Percentiles rank a stretch among this genome's conserved stretches.
These are phyloP conservation scores for Sphaceloma murrayae DNA, from an alignment of 2,329 filamentous ascomycete species.

Conservation along the genomic window DNA sequence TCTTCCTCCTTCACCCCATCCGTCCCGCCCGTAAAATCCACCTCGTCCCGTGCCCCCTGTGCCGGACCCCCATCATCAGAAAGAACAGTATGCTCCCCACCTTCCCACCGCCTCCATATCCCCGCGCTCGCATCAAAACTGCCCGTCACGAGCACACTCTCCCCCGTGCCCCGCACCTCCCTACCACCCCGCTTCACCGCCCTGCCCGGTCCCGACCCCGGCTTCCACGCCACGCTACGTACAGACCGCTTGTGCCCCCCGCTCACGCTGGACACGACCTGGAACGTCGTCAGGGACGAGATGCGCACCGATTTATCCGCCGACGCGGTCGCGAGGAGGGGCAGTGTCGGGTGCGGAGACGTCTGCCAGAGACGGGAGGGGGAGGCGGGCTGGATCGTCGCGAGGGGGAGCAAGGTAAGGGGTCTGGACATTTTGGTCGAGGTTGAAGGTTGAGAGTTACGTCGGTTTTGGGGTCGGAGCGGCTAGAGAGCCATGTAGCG, in stretches of 20 bases:
- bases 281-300: conserved; percentile 76
- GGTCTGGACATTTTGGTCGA: not conserved
- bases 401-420: conserved; percentile 30
- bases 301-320: conserved; percentile 78
- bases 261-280: conserved; percentile 66
- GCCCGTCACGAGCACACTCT: conserved; percentile 77
- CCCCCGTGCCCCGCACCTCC: conserved; percentile 38
- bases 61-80: conserved; percentile 18
- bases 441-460: not conserved
- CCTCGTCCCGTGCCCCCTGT: conserved; percentile 17
- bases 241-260: conserved; percentile 88
- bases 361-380: conserved; percentile 71
- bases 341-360: conserved; percentile 73
- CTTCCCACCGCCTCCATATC: conserved; percentile 56
- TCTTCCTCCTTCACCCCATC: conserved; percentile 46
- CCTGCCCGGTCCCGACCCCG: conserved; percentile 34
- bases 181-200: conserved; percentile 4
- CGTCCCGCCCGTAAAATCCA: conserved; percentile 27
- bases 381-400: conserved; percentile 45
- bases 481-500: too few species aligned
- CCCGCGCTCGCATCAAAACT: conserved; percentile 91
- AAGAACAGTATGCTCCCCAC: not conserved
- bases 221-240: conserved; percentile 82
- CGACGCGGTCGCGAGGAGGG: conserved; percentile 80
- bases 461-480: not conserved